Evolutionary conservation across 2,329 filamentous ascomycete genomes (phyloP).

Genomic region (Aspergillus sp.): DNA sequence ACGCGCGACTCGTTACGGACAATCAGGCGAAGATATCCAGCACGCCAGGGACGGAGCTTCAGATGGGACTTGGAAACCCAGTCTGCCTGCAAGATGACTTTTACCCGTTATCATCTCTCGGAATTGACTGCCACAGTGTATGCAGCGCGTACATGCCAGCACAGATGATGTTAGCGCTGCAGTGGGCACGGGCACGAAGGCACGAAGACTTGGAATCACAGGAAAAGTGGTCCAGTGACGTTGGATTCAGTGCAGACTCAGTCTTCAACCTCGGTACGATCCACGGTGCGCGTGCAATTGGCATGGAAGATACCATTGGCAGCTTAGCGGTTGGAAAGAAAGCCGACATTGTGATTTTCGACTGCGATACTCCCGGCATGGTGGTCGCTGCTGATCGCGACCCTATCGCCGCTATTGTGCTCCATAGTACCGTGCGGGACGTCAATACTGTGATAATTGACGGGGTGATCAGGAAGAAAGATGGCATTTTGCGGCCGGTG

Average conservation of each 20-base stretch:
- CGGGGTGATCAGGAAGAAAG: neutral
- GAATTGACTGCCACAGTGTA: neutral
- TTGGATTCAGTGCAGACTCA: neutral
- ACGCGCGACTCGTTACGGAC: neutral
- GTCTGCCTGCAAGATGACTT: neutral
- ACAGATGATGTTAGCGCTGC: neutral
- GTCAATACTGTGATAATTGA: neutral
- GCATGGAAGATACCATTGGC: neutral
- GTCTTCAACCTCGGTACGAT: neutral
- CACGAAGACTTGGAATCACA: neutral
- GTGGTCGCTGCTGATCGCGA: neutral
- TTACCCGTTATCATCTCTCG: neutral
- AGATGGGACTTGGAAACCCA: neutral
- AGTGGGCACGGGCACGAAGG: neutral
- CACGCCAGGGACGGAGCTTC: neutral
- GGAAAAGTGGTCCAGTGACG: neutral
- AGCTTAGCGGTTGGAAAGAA: neutral
- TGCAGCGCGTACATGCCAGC: neutral
- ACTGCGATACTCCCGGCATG: neutral
- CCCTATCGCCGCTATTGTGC: neutral
- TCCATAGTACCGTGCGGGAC: neutral
- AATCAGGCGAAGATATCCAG: neutral
- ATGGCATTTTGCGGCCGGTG: neutral
- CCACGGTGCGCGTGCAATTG: neutral
- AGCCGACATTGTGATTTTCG: neutral